These are phyloP conservation scores for Pythium graminicola DNA, from an alignment of 352 stramenopile genomes.

Conservation along the genomic window DNA sequence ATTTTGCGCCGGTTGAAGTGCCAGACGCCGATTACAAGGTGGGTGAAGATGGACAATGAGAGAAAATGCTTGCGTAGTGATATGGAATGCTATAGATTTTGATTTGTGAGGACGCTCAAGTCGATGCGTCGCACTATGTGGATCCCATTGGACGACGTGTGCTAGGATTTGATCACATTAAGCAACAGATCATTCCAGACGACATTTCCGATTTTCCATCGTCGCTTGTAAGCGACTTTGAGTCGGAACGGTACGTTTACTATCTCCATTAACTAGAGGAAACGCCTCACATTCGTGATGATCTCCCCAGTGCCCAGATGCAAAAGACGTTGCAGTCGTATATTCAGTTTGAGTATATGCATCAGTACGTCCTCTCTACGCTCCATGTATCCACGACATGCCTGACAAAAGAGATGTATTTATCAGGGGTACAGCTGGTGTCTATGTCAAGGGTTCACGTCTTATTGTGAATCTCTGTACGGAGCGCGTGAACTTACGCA, in stretches of 20 bases:
- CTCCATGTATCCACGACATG: neutral
- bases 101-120: slow-evolving; percentile 73
- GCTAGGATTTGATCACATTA: slow-evolving; percentile 85
- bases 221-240: slow-evolving; percentile 37
- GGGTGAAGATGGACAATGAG: neutral
- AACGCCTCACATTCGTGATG: no score
- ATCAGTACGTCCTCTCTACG: slow-evolving; percentile 27
- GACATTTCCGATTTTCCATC: slow-evolving; percentile 45
- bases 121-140: slow-evolving; percentile 80
- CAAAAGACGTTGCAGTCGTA: slow-evolving; percentile 77
- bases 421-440: slow-evolving; percentile 61
- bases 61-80: neutral
- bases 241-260: slow-evolving; percentile 56
- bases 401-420: neutral
- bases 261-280: no score
- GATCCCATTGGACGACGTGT: slow-evolving; percentile 70
- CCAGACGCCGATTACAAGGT: slow-evolving; percentile 77
- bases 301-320: slow-evolving; percentile 29
- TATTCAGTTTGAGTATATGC: slow-evolving; percentile 81
- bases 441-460: slow-evolving; percentile 59
- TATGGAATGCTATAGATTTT: slow-evolving; percentile 38
- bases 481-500: slow-evolving; percentile 84
- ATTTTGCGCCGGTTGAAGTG: slow-evolving; percentile 52
- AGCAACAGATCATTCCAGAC: slow-evolving; percentile 45
- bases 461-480: slow-evolving; percentile 77